Percentiles rank a stretch among this genome's conserved stretches.
Conservation (phyloP, 2,329 filamentous ascomycete species). For the Colletotrichum agaves region DNA sequence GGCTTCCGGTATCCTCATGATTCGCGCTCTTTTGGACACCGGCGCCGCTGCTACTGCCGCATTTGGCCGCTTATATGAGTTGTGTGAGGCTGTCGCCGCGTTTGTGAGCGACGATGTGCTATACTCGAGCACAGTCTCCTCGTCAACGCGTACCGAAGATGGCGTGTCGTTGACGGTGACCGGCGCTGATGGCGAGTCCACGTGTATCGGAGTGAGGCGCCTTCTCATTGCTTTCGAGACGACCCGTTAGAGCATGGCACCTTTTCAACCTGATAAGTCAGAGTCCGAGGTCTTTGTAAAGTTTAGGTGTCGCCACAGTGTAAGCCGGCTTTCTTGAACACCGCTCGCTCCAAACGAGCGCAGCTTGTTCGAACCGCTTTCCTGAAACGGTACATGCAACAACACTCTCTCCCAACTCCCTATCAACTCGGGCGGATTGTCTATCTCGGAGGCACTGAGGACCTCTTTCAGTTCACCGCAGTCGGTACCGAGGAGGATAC, state of each 20-base stretch:
- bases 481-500: constrained; percentile 41
- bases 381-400: constrained; percentile 38
- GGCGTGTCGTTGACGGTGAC: constrained; percentile 37
- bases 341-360: constrained; percentile 40
- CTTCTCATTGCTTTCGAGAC: constrained; percentile 42
- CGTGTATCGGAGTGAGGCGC: constrained; percentile 40
- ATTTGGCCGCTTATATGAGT: constrained; percentile 39
- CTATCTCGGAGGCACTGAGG: constrained; percentile 44
- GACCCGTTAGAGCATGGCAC: constrained; percentile 38
- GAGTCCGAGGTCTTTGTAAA: constrained; percentile 40
- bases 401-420: constrained; percentile 41
- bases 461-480: constrained; percentile 46
- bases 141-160: constrained; percentile 25
- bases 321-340: constrained; percentile 43
- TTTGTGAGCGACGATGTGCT: constrained; percentile 40
- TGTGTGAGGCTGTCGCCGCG: constrained; percentile 37
- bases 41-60: constrained; percentile 38
- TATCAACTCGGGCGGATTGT: constrained; percentile 43
- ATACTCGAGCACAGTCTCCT: constrained; percentile 39
- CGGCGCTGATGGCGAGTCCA: constrained; percentile 17
- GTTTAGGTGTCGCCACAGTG: constrained; percentile 38
- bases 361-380: constrained; percentile 39
- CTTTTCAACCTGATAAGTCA: constrained; percentile 37
- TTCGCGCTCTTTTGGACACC: constrained; percentile 39
- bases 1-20: constrained; percentile 38